Evolutionary conservation across 768 basidiomycete species (phyloP), one percentile per base, ranked within the genome.

Genomic region (Pulveroboletus frians): DNA sequence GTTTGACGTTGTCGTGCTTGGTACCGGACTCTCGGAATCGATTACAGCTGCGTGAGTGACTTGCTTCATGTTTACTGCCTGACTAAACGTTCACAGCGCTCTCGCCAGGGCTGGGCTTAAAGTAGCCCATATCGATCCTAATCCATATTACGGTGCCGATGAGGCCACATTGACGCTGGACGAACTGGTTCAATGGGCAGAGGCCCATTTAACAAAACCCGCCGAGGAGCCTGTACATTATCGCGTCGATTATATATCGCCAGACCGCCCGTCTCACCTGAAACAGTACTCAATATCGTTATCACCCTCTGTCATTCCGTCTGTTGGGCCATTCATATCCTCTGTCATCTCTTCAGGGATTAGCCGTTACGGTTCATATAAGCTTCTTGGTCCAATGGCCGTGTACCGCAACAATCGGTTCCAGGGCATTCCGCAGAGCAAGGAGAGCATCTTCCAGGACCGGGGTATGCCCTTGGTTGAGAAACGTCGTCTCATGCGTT

Each of bases 371-470:
- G 90, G 92, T n/a, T 85, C 84, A 3, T 98, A 93, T 63, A 83
- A 87, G 39, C 75, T 96, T 4, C 71, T 98, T 17, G 89, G 85
- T 52, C 78, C 77, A 20, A 74, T 88, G 15, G 79, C 74, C 34
- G 70, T 91, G 38, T 84, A 81, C 58, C 71, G 79, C 42, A 70
- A 76, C 2, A 64, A 63, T 45, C 55, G 63, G 18, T 62, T 81
- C 46, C 79, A 79, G 57, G 76, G 68, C 43, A 94, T 97, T 0
- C 95, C 95, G 1, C 84, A 84, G 29, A 89, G 81, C 70, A 97
- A 96, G 65, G 93, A 93, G 66, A 88, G 90, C 50, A 78, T 98
- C 3, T 97, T 98, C 78, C 92, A 88, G 71, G 84, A 80, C 69
- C 83, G 81, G 60, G 75, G 74, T 9, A 78, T 97, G 8, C 75